Evolutionary conservation across 805 yeast genomes (phyloP), one percentile per base, ranked within the genome.

Genomic region (Ogataea polymorpha): DNA sequence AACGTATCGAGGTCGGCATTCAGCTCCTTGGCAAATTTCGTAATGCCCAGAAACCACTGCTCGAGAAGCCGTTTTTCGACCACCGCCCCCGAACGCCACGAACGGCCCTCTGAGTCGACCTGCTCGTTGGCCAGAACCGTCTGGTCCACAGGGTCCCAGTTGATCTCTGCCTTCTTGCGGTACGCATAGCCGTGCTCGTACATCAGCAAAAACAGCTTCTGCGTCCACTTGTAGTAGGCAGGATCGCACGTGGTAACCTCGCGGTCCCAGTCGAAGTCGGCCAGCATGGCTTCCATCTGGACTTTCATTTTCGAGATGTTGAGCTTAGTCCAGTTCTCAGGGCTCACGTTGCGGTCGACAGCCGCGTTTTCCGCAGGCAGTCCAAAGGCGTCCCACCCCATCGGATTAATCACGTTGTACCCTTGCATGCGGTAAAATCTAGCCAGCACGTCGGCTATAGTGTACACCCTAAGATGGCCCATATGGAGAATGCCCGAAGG

Each of bases 341-440:
- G 97, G 47, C 78, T 79, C 10, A 87, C 71, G 1, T 79, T 79
- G 46, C 95, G 67, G 60, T 90, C 96, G 23, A 88, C 81, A 0
- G 99, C 99, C 0, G 99, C 99, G 61, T 93, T 93, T 60, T 93
- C 99, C 1, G 99, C 99, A 0, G 99, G 99, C 20, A 93, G 69
- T 1, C 99, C 99, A 71, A 93, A 93, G 0, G 98, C 96, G 68
- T 93, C 99, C 97, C 97, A 93, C 0, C 99, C 99, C 95, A 93
- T 90, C 0, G 98, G 97, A 58, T 93, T 96, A 2, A 91, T 70
- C 11, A 91, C 96, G 27, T 80, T 66, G 51, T 72, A 75, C 1
- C 96, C 96, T 37, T 74, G 76, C 64, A 86, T 73, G 48, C 93
- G 70, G 49, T 86, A 76, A 61, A 76, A 91, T 49, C 98, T 69